phyloP scores from a whole-genome alignment of 768 basidiomycete genomes.

The Tricholoma hemisulphureum region DNA sequence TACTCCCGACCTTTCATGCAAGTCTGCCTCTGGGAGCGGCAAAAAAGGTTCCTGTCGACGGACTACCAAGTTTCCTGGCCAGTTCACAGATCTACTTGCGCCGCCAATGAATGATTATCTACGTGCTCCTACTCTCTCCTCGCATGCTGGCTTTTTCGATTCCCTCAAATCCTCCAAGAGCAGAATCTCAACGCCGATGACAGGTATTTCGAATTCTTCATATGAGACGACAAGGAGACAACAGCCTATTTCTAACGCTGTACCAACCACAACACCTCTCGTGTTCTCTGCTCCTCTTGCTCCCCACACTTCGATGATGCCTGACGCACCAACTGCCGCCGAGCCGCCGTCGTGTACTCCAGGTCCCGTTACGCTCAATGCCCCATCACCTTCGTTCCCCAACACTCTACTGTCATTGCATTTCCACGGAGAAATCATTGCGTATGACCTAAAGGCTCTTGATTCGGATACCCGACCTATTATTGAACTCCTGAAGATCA shows the following conservation, averaged over 20 bases:
- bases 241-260: neutral
- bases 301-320: neutral
- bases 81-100: neutral
- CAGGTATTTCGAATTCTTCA: neutral
- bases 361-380: neutral
- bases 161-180: neutral
- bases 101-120: neutral
- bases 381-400: neutral
- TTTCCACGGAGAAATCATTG: constrained; percentile 40
- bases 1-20: neutral
- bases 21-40: neutral
- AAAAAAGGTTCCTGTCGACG: neutral
- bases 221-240: neutral
- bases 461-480: constrained; percentile 44
- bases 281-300: neutral
- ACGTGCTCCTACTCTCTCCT: neutral
- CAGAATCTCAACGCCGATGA: neutral
- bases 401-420: constrained; percentile 27
- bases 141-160: neutral
- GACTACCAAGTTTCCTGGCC: neutral
- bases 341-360: neutral
- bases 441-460: constrained; percentile 42
- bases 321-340: neutral
- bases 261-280: neutral
- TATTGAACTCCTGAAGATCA: constrained; percentile 44